Conservation (phyloP, 129 eudicot genomes). For the Flaveria bidentis region DNA sequence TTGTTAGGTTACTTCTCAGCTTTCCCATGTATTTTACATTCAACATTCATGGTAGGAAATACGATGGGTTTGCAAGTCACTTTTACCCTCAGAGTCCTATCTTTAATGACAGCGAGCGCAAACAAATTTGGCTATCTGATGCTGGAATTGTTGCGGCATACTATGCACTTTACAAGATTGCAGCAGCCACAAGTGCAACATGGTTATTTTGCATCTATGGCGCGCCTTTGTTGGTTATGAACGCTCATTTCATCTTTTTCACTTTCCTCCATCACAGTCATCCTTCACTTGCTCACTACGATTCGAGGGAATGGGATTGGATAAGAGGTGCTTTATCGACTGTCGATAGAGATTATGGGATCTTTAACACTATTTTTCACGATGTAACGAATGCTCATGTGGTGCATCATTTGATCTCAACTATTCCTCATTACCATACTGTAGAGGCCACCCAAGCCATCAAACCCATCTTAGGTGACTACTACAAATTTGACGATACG, state of each 20-base stretch:
- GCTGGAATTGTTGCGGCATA: background rate
- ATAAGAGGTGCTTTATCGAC: background rate
- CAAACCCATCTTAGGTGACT: background rate
- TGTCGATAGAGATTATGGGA: background rate
- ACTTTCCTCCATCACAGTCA: background rate
- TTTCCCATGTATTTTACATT: conserved; percentile 48
- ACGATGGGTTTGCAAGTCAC: conserved; percentile 24
- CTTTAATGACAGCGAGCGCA: background rate
- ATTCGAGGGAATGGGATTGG: background rate
- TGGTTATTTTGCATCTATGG: background rate
- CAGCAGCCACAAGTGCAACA: background rate
- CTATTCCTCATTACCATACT: background rate
- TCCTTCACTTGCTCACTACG: background rate
- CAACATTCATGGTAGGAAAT: conserved; percentile 39
- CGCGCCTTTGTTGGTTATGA: background rate
- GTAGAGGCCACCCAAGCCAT: background rate
- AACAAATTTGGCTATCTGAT: background rate
- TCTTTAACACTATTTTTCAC: background rate
- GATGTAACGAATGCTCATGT: background rate
- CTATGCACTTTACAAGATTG: background rate
- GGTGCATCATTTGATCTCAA: background rate
- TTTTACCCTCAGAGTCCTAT: background rate
- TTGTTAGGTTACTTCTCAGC: conserved; percentile 37
- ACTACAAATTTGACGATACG: background rate
- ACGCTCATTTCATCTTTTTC: background rate